A percentile compares a stretch with the other conserved stretches of the same genome.
These are phyloP conservation scores for Xylariaceae sp. DNA, from an alignment of 2,329 filamentous ascomycete species.

Conservation along the genomic window DNA sequence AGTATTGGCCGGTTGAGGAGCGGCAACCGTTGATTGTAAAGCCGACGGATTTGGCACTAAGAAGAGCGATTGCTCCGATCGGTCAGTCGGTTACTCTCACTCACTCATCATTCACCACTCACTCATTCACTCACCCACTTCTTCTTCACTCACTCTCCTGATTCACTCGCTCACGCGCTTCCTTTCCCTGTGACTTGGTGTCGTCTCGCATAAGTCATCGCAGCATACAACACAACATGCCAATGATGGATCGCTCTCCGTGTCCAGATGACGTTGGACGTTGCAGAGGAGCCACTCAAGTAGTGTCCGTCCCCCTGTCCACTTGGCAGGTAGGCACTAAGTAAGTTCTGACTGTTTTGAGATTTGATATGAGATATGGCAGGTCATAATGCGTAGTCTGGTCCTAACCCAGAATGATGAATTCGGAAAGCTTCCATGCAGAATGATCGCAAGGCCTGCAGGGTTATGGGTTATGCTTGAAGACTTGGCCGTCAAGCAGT, in stretches of 20 bases:
- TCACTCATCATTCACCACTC: background rate
- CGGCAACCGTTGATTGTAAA: background rate
- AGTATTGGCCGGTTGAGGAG: background rate
- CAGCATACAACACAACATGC: constrained; percentile 4
- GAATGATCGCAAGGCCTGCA: constrained; percentile 13
- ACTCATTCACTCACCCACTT: background rate
- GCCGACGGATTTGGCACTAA: background rate
- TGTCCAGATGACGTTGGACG: constrained; percentile 12
- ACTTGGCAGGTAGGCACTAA: background rate
- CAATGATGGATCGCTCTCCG: constrained; percentile 11
- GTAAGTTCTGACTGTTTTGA: background rate
- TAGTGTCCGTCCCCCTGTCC: background rate
- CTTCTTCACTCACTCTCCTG: no score
- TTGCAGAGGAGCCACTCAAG: constrained; percentile 2
- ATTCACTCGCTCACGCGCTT: background rate
- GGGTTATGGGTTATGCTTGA: constrained; percentile 10
- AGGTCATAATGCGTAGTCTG: background rate
- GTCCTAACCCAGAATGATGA: constrained; percentile 1
- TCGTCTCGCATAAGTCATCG: background rate
- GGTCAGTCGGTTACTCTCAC: background rate
- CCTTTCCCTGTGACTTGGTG: background rate
- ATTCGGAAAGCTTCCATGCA: constrained; percentile 12
- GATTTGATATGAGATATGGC: background rate
- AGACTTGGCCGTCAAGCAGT: constrained; percentile 5
- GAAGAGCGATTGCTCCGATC: background rate